phyloP scores from a whole-genome alignment of 176 grass and related monocot species.

The Tuctoria greenei region DNA sequence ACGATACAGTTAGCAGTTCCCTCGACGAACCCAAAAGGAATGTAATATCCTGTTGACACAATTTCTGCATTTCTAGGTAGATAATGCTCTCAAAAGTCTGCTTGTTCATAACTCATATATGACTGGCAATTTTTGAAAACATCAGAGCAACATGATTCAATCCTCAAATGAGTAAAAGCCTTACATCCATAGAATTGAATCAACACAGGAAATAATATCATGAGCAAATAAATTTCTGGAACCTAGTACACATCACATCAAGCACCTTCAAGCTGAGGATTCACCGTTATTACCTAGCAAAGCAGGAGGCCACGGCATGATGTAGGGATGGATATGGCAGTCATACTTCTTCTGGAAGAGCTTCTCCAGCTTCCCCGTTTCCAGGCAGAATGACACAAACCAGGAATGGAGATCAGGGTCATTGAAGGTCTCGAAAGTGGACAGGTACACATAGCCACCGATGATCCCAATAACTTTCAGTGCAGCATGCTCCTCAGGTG shows the following conservation, averaged over 20 bases:
- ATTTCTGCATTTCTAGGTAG: not conserved
- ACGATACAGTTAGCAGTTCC: not conserved
- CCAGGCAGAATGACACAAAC: constrained; percentile 18
- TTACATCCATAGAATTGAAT: not conserved
- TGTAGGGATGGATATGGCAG: not conserved
- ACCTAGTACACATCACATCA: not conserved
- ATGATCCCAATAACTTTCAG: not conserved
- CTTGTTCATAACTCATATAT: not conserved
- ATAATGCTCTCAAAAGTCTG: not conserved
- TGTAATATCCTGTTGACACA: not conserved
- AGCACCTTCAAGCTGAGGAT: not conserved
- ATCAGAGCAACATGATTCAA: not conserved
- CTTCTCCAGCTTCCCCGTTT: constrained; percentile 18
- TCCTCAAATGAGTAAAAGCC: not conserved
- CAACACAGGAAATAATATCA: not conserved
- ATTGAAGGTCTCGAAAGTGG: not conserved
- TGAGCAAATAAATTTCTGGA: not conserved
- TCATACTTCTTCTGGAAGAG: not conserved
- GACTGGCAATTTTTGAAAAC: not conserved
- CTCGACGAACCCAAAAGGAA: not conserved
- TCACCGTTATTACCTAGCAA: not conserved
- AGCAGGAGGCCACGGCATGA: constrained; percentile 11
- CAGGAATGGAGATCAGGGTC: not conserved
- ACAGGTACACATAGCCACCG: constrained; percentile 11
- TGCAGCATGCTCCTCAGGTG: not conserved